Base-by-base conservation (phyloP, 2,329 filamentous ascomycete species). In the Botrytis galanthina region DNA sequence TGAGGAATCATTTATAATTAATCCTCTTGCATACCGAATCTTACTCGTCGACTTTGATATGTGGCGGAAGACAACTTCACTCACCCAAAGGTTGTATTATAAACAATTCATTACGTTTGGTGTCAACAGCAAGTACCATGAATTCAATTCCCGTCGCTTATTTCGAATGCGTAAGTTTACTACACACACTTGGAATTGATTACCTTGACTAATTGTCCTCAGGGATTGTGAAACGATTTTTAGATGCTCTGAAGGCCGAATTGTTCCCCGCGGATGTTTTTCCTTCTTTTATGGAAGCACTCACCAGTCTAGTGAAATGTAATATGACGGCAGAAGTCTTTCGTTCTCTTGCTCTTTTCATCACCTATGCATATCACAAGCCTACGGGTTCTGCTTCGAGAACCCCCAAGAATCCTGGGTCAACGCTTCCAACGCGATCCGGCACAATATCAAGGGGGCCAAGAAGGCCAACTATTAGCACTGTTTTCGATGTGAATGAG, bases 11-110 rank as follows among this genome's bases (percentile, higher is more conserved):
- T 93, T 98, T 78, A 97, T 99, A 80, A 93, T 97, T 77, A 99
- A 99, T 78, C 95, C 96, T 0, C 87, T 99, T 75, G 96, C 95
- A 6, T 99, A 98, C 82, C 91, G 96, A 63, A 91, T 97, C 48
- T 86, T 99, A 29, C 86, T 99, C 42, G 93, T 98, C 71, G 96
- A 99, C 82, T 89, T 97, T 77, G 95, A 98, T 79, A 92, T 95
- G 32, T 99, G 96, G 96, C 89, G 95, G 76, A 91, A 90, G 82
- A 93, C 92, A 35, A 91, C 93, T 48, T 81, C 89, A 8, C 87
- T 90, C 29, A 93, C 95, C 0, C 94, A 98, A 80, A 91, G 92
- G 78, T 85, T 98, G 37, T 99, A 98, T 82, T 98, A 98, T 83
- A 90, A 91, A 75, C 96, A 99, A 80, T 98, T 98, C 79, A 86